A percentile compares a stretch with the other conserved stretches of the same genome.
Evolutionary conservation across 2,329 filamentous ascomycete species (phyloP).

Genomic region (Fusarium vanettenii): DNA sequence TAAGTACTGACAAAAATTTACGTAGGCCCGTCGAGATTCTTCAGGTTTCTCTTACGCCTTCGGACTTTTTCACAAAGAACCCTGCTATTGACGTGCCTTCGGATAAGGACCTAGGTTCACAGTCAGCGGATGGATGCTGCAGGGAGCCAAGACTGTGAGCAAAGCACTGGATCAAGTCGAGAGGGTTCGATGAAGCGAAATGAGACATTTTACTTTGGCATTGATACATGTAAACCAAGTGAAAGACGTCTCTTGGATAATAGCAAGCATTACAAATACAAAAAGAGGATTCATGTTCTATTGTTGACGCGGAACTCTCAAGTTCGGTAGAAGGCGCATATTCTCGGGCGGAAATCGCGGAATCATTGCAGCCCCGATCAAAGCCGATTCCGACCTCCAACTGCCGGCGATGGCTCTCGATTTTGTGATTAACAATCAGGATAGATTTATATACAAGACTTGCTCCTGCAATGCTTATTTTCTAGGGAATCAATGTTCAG

Average conservation of each 20-base stretch:
- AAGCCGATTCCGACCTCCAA: background rate
- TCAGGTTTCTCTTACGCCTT: slow-evolving; percentile 57
- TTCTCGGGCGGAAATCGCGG: background rate
- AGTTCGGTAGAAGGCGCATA: background rate
- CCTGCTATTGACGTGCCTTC: slow-evolving; percentile 58
- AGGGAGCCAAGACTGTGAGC: background rate
- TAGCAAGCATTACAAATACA: background rate
- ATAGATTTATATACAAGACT: background rate
- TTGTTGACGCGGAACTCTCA: background rate
- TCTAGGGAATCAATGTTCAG: background rate
- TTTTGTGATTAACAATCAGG: background rate
- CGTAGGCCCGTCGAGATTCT: slow-evolving; percentile 58
- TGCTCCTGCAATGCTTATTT: background rate
- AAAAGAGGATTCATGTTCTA: background rate
- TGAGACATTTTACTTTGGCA: background rate
- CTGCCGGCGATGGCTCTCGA: background rate
- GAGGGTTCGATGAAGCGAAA: background rate
- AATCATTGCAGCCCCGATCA: background rate
- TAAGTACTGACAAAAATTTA: background rate
- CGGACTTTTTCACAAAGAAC: slow-evolving; percentile 61
- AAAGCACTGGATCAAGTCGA: background rate
- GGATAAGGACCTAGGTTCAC: background rate
- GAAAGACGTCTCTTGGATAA: background rate
- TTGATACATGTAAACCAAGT: background rate
- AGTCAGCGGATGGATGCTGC: background rate